phyloP scores from a whole-genome alignment of 768 basidiomycete genomes.

The Cubamyces lactineus region DNA sequence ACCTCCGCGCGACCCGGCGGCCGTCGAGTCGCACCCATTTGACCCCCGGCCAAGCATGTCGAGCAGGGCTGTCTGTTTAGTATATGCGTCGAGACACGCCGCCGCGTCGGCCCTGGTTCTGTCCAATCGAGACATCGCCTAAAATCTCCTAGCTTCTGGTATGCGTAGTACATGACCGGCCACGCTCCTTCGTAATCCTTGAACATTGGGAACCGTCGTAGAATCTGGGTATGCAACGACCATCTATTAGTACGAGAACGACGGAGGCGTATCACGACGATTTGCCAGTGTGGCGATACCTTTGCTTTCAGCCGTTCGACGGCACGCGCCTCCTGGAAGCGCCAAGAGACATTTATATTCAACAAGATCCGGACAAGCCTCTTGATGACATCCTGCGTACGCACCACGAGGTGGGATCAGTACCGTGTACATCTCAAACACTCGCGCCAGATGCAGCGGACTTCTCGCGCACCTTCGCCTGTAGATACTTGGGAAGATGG shows the following conservation, averaged over 20 bases:
- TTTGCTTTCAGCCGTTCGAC: background rate
- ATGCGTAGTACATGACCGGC: constrained; percentile 2
- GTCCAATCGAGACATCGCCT: background rate
- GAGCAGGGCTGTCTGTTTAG: too few species aligned
- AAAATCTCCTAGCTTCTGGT: background rate
- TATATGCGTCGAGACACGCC: too few species aligned
- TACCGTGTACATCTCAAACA: too few species aligned
- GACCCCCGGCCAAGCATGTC: too few species aligned
- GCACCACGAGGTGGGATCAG: too few species aligned
- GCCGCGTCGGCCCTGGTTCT: too few species aligned
- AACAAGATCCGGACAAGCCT: background rate
- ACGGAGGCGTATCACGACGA: background rate
- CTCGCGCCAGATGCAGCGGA: too few species aligned
- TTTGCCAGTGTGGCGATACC: background rate
- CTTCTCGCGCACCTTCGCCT: background rate
- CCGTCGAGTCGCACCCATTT: too few species aligned
- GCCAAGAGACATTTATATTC: background rate
- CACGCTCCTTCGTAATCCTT: constrained; percentile 10
- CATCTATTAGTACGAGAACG: background rate
- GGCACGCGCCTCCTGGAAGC: background rate
- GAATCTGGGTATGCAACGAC: background rate
- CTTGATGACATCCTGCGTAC: background rate
- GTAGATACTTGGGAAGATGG: background rate
- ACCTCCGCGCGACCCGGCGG: too few species aligned
- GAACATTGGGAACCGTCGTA: background rate